Evolutionary conservation across 805 yeast genomes (phyloP).

Genomic region (Yamadazyma kitorensis): DNA sequence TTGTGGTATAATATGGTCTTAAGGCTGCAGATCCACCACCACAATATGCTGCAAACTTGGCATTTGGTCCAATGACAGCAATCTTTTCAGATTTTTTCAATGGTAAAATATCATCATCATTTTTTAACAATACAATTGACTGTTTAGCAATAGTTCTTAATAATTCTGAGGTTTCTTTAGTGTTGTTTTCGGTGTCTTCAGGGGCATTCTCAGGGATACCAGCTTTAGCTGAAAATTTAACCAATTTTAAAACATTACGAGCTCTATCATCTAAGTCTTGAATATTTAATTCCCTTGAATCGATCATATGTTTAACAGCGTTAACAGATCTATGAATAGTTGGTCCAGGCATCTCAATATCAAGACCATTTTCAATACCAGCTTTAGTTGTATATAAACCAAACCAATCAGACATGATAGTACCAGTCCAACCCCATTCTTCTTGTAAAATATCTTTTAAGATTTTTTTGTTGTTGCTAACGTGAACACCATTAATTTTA

Average conservation of each 20-base stretch:
- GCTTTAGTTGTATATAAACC: constrained; percentile 51
- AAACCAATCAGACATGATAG: constrained; percentile 62
- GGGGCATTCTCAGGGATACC: constrained; percentile 40
- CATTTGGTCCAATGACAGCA: constrained; percentile 34
- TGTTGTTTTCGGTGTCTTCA: constrained; percentile 35
- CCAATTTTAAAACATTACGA: constrained; percentile 44
- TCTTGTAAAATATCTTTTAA: constrained; percentile 46
- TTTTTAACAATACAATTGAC: constrained; percentile 28
- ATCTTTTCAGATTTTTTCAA: constrained; percentile 28
- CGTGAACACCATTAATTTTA: constrained; percentile 62
- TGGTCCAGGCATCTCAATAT: constrained; percentile 71
- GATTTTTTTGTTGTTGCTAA: constrained; percentile 41
- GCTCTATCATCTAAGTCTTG: constrained; percentile 48
- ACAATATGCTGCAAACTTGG: constrained; percentile 27
- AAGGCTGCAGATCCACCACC: constrained; percentile 36
- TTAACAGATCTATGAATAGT: constrained; percentile 42
- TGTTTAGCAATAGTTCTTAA: constrained; percentile 47
- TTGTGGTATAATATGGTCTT: constrained; percentile 24
- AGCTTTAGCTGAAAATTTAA: constrained; percentile 38
- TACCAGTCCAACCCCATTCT: constrained; percentile 60
- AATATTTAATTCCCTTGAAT: constrained; percentile 37
- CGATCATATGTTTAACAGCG: constrained; percentile 41
- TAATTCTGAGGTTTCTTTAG: constrained; percentile 42
- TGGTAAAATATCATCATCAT: constrained; percentile 25
- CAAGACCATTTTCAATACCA: constrained; percentile 52